Percentiles rank a stretch among this genome's conserved stretches.
Conservation (phyloP, 2,329 filamentous ascomycete species). For the Aspergillus viridinutans region DNA sequence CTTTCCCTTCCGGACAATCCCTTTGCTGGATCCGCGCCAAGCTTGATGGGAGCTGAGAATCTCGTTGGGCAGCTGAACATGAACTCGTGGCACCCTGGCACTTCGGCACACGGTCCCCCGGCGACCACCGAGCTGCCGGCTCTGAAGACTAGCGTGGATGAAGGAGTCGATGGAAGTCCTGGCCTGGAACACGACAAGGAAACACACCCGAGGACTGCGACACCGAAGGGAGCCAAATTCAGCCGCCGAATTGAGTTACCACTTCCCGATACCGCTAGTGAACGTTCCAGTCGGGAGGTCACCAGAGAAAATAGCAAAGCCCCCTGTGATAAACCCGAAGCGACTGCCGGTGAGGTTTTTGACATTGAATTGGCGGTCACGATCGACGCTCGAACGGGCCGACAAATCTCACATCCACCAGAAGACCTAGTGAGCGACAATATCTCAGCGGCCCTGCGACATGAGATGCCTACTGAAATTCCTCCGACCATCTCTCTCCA, state of each 20-base stretch:
- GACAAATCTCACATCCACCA: slow-evolving; percentile 24
- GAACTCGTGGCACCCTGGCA: slow-evolving; percentile 39
- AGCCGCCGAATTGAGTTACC: slow-evolving; percentile 37
- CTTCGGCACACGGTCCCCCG: slow-evolving; percentile 26
- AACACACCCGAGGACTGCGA: slow-evolving; percentile 21
- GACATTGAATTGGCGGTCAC: slow-evolving; percentile 38
- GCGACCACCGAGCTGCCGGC: slow-evolving; percentile 29
- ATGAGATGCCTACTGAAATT: slow-evolving; percentile 4
- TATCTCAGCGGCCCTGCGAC: slow-evolving; percentile 5
- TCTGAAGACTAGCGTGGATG: slow-evolving; percentile 29
- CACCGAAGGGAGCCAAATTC: slow-evolving; percentile 29
- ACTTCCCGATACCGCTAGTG: slow-evolving; percentile 37
- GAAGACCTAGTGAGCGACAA: slow-evolving; percentile 14
- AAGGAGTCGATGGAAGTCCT: slow-evolving; percentile 14
- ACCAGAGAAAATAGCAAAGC: slow-evolving; percentile 9
- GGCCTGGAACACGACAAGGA: slow-evolving; percentile 8
- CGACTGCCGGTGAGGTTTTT: slow-evolving; percentile 15
- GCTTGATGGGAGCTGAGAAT: slow-evolving; percentile 46
- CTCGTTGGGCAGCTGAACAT: slow-evolving; percentile 47
- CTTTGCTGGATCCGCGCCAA: slow-evolving; percentile 39
- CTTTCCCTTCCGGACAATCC: slow-evolving; percentile 34
- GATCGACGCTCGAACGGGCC: slow-evolving; percentile 41
- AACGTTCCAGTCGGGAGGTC: slow-evolving; percentile 26
- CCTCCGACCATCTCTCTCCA: slow-evolving; percentile 8
- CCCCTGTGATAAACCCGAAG: slow-evolving; percentile 3